Base-by-base conservation (phyloP, 768 basidiomycete species). In the Pleurotus citrinopileatus region DNA sequence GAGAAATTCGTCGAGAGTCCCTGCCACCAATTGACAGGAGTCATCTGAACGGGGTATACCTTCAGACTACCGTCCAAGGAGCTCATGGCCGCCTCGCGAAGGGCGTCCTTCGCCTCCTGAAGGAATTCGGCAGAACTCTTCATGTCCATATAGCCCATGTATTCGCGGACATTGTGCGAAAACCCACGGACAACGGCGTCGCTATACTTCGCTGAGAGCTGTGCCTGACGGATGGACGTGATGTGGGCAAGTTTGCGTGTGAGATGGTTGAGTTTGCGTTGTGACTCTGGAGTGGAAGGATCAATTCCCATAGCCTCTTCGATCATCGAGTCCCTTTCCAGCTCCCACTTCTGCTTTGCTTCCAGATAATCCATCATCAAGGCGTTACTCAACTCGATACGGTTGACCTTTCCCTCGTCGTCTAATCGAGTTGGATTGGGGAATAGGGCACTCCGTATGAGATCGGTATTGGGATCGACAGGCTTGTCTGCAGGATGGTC, bases 181-280 rank as follows among this genome's bases (percentile, higher is more conserved):
- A 60, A 65, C 5, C 66, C 66, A 46, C 65, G 66, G 20, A 67
- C 63, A 22, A 67, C 66, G 2, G 64, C 63, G 20, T 67, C 66
- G 15, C 59, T 50, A 50, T 67, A 61, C 45, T 67, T 67, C 9
- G 66, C 42, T 0, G 66, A 61, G 5, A 67, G 56, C 43, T 65
- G 66, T 2, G 60, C 54, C 27, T 67, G 59, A 6, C 61, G 61
- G 9, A 63, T 64, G 9, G 59, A 54, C 2, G 66, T 65, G 32
- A 61, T 64, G 40, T 67, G 66, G 4, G 64, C 56, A 0, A 67
- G 58, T 19, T 59, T 52, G 29, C 66, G 64, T 3, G 62, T 64
- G 28, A 67, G 43, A 9, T 51, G 59, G 13, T 64, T 58, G 27
- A 66, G 51, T 4, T 52, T 55, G n/a, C 47, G 53, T 23, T 52